These are phyloP conservation scores for Cryptosporidium muris DNA, from an alignment of 169 alveolate species.

Conservation along the genomic window DNA sequence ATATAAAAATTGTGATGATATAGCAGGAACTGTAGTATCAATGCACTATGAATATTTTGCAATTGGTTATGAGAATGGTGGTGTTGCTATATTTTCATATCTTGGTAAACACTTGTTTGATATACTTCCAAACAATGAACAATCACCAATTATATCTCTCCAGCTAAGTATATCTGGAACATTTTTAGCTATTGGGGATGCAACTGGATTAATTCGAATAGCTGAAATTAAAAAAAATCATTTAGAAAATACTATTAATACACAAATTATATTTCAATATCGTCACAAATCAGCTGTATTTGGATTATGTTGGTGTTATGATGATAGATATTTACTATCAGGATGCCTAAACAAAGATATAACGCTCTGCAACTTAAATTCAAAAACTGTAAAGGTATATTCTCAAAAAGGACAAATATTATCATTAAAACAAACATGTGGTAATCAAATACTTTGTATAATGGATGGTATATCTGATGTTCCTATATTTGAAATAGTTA, in stretches of 20 bases:
- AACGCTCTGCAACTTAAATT: constrained; percentile 6
- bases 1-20: constrained; percentile 10
- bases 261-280: neutral
- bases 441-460: neutral
- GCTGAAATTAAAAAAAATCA: neutral
- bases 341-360: constrained; percentile 63
- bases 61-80: constrained; percentile 66
- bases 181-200: constrained; percentile 59
- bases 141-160: constrained; percentile 52
- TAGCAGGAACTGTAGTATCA: constrained; percentile 64
- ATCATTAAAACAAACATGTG: constrained; percentile 17
- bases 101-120: constrained; percentile 12
- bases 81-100: constrained; percentile 43
- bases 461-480: constrained; percentile 39
- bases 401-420: constrained; percentile 44
- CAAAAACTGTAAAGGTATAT: neutral
- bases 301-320: constrained; percentile 48
- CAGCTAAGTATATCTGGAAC: constrained; percentile 8
- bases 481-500: constrained; percentile 23
- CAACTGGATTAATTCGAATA: constrained; percentile 20
- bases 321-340: constrained; percentile 43
- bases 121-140: neutral
- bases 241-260: neutral
- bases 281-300: constrained; percentile 57
- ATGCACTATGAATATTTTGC: constrained; percentile 34